Evolutionary conservation across 2,329 filamentous ascomycete genomes (phyloP).

Genomic region (Aspergillus ochraceus): DNA sequence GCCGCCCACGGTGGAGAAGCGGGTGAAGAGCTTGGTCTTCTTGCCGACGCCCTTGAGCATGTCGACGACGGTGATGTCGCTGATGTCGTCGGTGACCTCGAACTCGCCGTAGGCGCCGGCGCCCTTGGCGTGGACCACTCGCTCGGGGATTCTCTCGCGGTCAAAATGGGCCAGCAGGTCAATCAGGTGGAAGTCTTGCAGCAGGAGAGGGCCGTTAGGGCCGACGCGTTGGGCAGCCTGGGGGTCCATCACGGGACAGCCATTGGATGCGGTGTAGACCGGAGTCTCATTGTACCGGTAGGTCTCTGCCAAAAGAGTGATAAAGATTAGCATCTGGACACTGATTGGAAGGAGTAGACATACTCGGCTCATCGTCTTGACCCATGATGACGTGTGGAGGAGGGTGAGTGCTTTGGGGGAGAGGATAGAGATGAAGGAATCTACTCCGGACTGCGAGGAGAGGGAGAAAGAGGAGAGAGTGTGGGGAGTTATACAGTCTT

Average conservation of each 20-base stretch:
- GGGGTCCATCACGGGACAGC: slow-evolving; percentile 57
- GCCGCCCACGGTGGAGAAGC: slow-evolving; percentile 75
- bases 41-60: slow-evolving; percentile 63
- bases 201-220: slow-evolving; percentile 58
- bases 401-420: too few species aligned
- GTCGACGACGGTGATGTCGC: slow-evolving; percentile 48
- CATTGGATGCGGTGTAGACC: slow-evolving; percentile 61
- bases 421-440: too few species aligned
- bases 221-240: slow-evolving; percentile 56
- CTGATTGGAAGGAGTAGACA: slow-evolving; percentile 1
- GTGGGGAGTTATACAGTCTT: too few species aligned
- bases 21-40: slow-evolving; percentile 64
- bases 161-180: slow-evolving; percentile 55
- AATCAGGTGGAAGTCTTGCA: slow-evolving; percentile 67
- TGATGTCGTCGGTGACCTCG: slow-evolving; percentile 51
- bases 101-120: slow-evolving; percentile 45
- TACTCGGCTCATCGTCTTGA: slow-evolving; percentile 38
- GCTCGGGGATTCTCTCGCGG: slow-evolving; percentile 42
- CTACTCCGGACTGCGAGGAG: too few species aligned
- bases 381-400: slow-evolving; percentile 27
- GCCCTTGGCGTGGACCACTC: slow-evolving; percentile 46
- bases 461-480: too few species aligned
- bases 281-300: slow-evolving; percentile 59
- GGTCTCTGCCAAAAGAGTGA: slow-evolving; percentile 27
- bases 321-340: slow-evolving; percentile 2